Conservation (phyloP, 2,329 filamentous ascomycete species). For the Scleromitrula shiraiana region DNA sequence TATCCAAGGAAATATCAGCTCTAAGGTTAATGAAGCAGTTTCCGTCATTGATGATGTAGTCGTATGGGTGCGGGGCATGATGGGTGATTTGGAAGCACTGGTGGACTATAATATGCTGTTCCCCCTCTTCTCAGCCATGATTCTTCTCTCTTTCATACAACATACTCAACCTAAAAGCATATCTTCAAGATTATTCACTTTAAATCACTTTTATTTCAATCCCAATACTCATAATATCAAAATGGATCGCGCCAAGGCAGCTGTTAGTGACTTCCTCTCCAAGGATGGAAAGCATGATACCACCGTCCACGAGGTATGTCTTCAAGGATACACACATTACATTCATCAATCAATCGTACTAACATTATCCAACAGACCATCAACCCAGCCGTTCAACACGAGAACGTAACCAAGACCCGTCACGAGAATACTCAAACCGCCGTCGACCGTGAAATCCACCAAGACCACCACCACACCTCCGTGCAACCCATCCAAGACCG, state of each 20-base stretch:
- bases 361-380: slow-evolving; percentile 34
- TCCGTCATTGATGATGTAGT: slow-evolving; percentile 23
- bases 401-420: slow-evolving; percentile 49
- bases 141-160: background rate
- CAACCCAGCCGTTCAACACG: slow-evolving; percentile 50
- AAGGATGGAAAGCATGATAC: slow-evolving; percentile 59
- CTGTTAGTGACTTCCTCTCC: slow-evolving; percentile 51
- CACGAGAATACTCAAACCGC: slow-evolving; percentile 56
- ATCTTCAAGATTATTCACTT: no score
- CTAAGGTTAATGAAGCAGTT: background rate
- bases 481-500: slow-evolving; percentile 54
- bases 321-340: no score
- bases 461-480: slow-evolving; percentile 64
- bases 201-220: background rate
- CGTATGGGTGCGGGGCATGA: background rate
- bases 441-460: slow-evolving; percentile 61
- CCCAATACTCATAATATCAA: background rate
- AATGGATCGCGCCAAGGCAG: slow-evolving; percentile 59
- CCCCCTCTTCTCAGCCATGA: background rate
- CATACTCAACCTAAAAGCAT: background rate
- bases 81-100: background rate
- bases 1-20: background rate
- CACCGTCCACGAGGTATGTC: slow-evolving; percentile 51
- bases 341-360: background rate
- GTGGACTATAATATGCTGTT: background rate